phyloP scores from a whole-genome alignment of 345 rosid species.

The Carallia brachiata region DNA sequence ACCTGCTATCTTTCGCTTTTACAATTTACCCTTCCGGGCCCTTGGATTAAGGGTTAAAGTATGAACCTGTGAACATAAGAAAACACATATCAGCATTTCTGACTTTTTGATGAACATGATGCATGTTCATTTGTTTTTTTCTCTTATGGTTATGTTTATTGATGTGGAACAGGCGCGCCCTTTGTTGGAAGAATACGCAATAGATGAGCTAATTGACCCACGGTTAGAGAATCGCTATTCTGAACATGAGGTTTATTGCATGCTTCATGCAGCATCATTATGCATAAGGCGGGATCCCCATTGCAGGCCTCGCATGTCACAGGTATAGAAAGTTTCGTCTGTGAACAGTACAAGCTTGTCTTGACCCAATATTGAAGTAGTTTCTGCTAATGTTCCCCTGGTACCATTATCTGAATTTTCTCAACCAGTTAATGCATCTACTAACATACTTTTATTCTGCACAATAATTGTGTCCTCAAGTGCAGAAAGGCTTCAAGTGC shows the following conservation, averaged over 20 bases:
- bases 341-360: too few species aligned
- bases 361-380: too few species aligned
- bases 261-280: conserved; percentile 93
- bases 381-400: too few species aligned
- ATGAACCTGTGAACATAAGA: not conserved
- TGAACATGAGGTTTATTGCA: conserved; percentile 83
- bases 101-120: not conserved
- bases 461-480: too few species aligned
- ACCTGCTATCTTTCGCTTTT: not conserved
- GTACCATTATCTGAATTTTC: too few species aligned
- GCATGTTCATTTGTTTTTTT: not conserved
- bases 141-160: not conserved
- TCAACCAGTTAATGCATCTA: too few species aligned
- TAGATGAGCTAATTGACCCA: conserved; percentile 84
- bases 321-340: conserved; percentile 46
- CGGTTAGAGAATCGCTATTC: conserved; percentile 49
- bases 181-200: conserved; percentile 76
- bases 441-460: too few species aligned
- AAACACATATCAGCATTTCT: not conserved
- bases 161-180: conserved; percentile 78
- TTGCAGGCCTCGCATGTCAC: conserved; percentile 95
- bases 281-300: conserved; percentile 89
- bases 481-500: too few species aligned
- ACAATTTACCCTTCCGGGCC: not conserved
- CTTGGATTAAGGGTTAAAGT: not conserved